phyloP scores from a whole-genome alignment of 2,329 filamentous ascomycete genomes.

The Akanthomyces muscarius region DNA sequence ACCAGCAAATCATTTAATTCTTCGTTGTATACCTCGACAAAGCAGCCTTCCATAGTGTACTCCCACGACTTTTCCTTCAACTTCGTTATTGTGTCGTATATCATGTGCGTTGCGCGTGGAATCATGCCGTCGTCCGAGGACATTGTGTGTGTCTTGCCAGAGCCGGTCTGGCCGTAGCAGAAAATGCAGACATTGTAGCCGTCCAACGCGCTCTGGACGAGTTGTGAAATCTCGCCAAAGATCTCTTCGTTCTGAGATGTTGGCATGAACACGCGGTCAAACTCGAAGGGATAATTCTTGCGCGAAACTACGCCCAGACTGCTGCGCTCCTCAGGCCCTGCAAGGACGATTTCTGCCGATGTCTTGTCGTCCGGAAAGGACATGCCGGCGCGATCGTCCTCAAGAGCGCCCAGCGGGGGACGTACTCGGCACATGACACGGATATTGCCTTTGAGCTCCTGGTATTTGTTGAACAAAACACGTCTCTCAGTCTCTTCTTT shows the following conservation, averaged over 20 bases:
- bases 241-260: slow-evolving; percentile 75
- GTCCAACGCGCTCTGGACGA: slow-evolving; percentile 93
- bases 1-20: slow-evolving; percentile 84
- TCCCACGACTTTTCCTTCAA: slow-evolving; percentile 89
- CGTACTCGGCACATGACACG: slow-evolving; percentile 96
- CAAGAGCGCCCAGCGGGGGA: slow-evolving; percentile 57
- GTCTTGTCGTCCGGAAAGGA: slow-evolving; percentile 79
- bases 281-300: slow-evolving; percentile 81
- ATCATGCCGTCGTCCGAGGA: slow-evolving; percentile 91
- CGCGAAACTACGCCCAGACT: slow-evolving; percentile 71
- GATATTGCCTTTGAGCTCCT: slow-evolving; percentile 97
- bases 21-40: slow-evolving; percentile 98
- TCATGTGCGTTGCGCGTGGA: slow-evolving; percentile 85
- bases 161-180: slow-evolving; percentile 84
- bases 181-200: slow-evolving; percentile 99
- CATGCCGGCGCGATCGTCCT: slow-evolving; percentile 68
- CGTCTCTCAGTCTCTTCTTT: slow-evolving; percentile 87
- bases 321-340: slow-evolving; percentile 78
- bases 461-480: slow-evolving; percentile 94
- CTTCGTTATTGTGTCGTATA: slow-evolving; percentile 80
- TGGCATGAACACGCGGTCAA: slow-evolving; percentile 88
- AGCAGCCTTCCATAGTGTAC: slow-evolving; percentile 91
- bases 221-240: slow-evolving; percentile 93
- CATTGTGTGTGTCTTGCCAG: slow-evolving; percentile 90
- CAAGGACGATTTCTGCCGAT: slow-evolving; percentile 78